phyloP scores from a whole-genome alignment of 441 rosid species.

The Brassica hybrid region DNA sequence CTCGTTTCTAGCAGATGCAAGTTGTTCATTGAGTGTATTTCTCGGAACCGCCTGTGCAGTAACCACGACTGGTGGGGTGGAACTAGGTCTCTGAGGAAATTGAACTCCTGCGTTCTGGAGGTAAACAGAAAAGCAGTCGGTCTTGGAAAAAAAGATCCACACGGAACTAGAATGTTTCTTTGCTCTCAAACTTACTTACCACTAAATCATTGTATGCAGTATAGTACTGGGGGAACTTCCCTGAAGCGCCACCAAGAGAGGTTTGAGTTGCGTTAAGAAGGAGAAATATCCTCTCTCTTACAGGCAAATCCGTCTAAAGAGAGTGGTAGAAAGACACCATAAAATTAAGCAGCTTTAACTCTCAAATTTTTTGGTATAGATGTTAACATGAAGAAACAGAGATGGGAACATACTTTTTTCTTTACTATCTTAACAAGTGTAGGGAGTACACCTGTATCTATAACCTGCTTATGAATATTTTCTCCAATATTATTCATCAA shows the following conservation, averaged over 20 bases:
- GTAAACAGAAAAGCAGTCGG: conserved; percentile 22
- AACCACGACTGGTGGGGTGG: conserved; percentile 53
- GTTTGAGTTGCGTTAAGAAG: conserved; percentile 99
- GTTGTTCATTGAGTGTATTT: conserved; percentile 66
- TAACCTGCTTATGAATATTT: conserved; percentile 76
- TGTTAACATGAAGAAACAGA: conserved; percentile 33
- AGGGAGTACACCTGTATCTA: conserved; percentile 75
- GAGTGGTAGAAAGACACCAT: conserved; percentile 16
- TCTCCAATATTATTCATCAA: conserved; percentile 97
- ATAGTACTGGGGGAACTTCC: conserved; percentile 91
- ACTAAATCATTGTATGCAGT: conserved; percentile 88
- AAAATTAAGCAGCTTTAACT: conserved; percentile 35
- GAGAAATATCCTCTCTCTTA: conserved; percentile 91
- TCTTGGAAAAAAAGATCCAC: conserved; percentile 9
- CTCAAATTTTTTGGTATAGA: conserved; percentile 15
- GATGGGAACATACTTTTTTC: conserved; percentile 74
- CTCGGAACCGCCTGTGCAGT: conserved; percentile 49
- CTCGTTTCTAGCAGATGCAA: conserved; percentile 62
- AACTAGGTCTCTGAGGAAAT: conserved; percentile 70
- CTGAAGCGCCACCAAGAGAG: conserved; percentile 90
- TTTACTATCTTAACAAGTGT: conserved; percentile 92
- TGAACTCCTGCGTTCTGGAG: conserved; percentile 86
- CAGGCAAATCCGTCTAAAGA: conserved; percentile 80
- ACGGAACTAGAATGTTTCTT: conserved; percentile 6
- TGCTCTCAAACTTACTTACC: conserved; percentile 56